phyloP scores from a whole-genome alignment of 768 basidiomycete genomes.

The Lyophyllum shimeji region DNA sequence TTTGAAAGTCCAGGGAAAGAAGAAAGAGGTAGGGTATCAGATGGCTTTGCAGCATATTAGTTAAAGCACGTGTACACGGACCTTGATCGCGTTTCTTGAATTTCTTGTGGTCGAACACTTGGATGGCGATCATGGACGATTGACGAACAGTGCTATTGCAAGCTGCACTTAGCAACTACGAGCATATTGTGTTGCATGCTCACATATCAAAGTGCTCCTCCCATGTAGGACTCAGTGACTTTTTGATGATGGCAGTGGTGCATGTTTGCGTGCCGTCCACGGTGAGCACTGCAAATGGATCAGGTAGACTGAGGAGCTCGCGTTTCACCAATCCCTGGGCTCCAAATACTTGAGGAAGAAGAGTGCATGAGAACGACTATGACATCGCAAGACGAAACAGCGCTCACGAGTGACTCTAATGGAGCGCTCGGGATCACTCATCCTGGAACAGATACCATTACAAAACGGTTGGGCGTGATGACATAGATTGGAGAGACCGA shows the following conservation, averaged over 20 bases:
- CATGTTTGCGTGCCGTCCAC: constrained; percentile 84
- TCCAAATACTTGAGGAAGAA: constrained; percentile 60
- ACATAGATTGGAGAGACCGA: constrained; percentile 17
- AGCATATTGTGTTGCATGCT: constrained; percentile 25
- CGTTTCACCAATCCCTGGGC: constrained; percentile 76
- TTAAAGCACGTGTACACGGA: constrained; percentile 35
- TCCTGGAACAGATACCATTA: constrained; percentile 28
- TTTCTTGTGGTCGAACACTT: constrained; percentile 89
- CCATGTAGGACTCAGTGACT: constrained; percentile 73
- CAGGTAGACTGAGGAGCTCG: constrained; percentile 78
- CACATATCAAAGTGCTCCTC: constrained; percentile 86
- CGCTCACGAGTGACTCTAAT: constrained; percentile 52
- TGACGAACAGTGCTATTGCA: constrained; percentile 61
- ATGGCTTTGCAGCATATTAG: constrained; percentile 36
- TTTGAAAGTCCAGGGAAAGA: constrained; percentile 12
- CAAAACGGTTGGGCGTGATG: constrained; percentile 7
- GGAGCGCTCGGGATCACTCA: constrained; percentile 46
- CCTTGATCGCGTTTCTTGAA: constrained; percentile 88
- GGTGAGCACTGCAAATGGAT: constrained; percentile 87
- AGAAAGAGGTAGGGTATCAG: constrained; percentile 17
- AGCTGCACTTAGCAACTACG: constrained; percentile 8
- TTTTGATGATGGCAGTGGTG: constrained; percentile 72
- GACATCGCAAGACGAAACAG: not conserved
- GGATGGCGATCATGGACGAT: constrained; percentile 75
- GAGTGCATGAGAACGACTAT: not conserved